phyloP scores from a whole-genome alignment of 2,329 filamentous ascomycete genomes.

The Geosmithia flava region DNA sequence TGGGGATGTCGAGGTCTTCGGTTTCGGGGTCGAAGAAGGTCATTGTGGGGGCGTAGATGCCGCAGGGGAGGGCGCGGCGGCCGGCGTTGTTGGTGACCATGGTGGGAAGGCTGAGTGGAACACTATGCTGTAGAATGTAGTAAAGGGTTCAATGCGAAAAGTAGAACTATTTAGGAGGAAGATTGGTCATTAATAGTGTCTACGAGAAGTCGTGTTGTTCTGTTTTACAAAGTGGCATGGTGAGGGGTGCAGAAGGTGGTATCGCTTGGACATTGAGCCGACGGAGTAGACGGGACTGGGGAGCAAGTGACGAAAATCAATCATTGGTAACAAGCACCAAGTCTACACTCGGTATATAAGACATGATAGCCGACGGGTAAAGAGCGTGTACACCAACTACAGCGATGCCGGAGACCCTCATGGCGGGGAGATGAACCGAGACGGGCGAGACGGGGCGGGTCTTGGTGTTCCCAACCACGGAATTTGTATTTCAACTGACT shows the following conservation, averaged over 20 bases:
- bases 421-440: background rate
- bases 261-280: background rate
- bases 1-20: conserved; percentile 71
- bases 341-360: background rate
- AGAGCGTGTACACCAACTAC: background rate
- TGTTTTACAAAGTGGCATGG: no score
- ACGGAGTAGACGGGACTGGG: background rate
- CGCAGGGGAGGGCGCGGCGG: conserved; percentile 54
- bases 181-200: no score
- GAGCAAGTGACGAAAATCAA: background rate
- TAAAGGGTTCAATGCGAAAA: background rate
- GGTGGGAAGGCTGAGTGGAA: background rate
- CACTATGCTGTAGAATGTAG: background rate
- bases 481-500: background rate
- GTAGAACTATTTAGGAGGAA: no score
- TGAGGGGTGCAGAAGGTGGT: no score
- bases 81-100: conserved; percentile 10
- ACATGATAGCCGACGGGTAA: background rate
- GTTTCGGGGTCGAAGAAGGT: conserved; percentile 80
- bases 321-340: background rate
- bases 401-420: no score
- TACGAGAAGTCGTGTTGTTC: background rate
- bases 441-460: background rate
- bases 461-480: background rate
- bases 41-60: conserved; percentile 82